Evolutionary conservation across 2,329 filamentous ascomycete species (phyloP).

Genomic region (Claviceps sp.): DNA sequence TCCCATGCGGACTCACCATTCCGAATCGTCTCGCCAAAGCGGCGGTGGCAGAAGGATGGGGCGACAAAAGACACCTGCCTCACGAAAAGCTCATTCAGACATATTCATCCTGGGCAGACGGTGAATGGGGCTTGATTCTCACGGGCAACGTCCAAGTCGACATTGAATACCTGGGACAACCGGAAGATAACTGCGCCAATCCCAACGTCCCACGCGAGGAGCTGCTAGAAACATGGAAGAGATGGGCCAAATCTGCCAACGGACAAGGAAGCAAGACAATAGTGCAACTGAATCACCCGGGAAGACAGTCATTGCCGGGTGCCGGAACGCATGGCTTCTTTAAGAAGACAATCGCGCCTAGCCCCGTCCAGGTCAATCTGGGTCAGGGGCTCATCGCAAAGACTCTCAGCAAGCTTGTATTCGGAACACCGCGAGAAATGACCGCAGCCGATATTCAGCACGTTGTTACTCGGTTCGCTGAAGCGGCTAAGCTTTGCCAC

Average conservation of each 20-base stretch:
- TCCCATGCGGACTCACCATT: slow-evolving; percentile 40
- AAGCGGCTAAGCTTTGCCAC: slow-evolving; percentile 32
- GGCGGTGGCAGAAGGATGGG: slow-evolving; percentile 34
- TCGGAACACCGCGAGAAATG: slow-evolving; percentile 45
- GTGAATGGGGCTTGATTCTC: slow-evolving; percentile 39
- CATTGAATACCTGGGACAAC: slow-evolving; percentile 20
- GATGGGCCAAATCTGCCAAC: slow-evolving; percentile 20
- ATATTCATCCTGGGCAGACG: slow-evolving; percentile 40
- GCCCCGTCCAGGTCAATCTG: slow-evolving; percentile 27
- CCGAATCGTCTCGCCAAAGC: slow-evolving; percentile 41
- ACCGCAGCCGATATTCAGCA: slow-evolving; percentile 36
- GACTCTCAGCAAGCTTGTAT: slow-evolving; percentile 21
- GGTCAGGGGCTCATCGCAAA: slow-evolving; percentile 23
- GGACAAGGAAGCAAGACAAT: slow-evolving; percentile 23
- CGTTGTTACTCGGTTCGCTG: slow-evolving; percentile 38
- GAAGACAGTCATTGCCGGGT: slow-evolving; percentile 28
- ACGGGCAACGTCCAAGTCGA: slow-evolving; percentile 37
- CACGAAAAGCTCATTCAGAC: slow-evolving; percentile 26
- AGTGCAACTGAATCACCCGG: slow-evolving; percentile 34
- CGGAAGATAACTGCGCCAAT: slow-evolving; percentile 22
- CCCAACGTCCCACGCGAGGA: slow-evolving; percentile 14
- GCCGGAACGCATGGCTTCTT: slow-evolving; percentile 23
- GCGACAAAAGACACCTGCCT: slow-evolving; percentile 28
- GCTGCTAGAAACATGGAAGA: slow-evolving; percentile 23
- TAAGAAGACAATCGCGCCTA: slow-evolving; percentile 28